These are phyloP conservation scores for Schizophyllum amplum DNA, from an alignment of 1,284 basidiomycete genomes.

Conservation along the genomic window DNA sequence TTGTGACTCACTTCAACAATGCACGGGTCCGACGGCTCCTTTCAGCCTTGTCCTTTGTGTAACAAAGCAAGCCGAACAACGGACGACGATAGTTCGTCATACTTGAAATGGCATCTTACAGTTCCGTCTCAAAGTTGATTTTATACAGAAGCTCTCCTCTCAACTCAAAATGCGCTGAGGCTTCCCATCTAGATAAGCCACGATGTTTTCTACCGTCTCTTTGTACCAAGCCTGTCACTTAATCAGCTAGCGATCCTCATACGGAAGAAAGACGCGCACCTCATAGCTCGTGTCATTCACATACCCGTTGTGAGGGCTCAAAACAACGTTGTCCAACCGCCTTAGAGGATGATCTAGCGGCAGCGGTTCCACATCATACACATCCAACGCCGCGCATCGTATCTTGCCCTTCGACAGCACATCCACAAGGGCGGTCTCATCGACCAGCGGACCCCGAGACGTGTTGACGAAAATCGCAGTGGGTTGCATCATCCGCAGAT, in stretches of 20 bases:
- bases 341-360: conserved; percentile 47
- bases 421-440: conserved; percentile 45
- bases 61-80: neutral
- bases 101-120: neutral
- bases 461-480: conserved; percentile 58
- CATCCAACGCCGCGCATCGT: conserved; percentile 47
- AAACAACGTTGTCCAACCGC: conserved; percentile 40
- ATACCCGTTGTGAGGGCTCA: conserved; percentile 58
- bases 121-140: too few species aligned
- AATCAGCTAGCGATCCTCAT: neutral
- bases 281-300: conserved; percentile 42
- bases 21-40: neutral
- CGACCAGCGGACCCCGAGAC: conserved; percentile 51
- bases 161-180: neutral
- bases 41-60: neutral
- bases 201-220: conserved; percentile 48
- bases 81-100: neutral
- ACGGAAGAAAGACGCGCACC: conserved; percentile 29
- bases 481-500: conserved; percentile 44
- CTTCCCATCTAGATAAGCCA: conserved; percentile 32
- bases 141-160: too few species aligned
- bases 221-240: conserved; percentile 27
- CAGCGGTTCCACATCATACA: conserved; percentile 57
- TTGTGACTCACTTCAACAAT: neutral
- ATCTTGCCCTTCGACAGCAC: conserved; percentile 40